Base-by-base conservation (phyloP, 1,139 yeast genomes). In the Hyphopichia burtonii region DNA sequence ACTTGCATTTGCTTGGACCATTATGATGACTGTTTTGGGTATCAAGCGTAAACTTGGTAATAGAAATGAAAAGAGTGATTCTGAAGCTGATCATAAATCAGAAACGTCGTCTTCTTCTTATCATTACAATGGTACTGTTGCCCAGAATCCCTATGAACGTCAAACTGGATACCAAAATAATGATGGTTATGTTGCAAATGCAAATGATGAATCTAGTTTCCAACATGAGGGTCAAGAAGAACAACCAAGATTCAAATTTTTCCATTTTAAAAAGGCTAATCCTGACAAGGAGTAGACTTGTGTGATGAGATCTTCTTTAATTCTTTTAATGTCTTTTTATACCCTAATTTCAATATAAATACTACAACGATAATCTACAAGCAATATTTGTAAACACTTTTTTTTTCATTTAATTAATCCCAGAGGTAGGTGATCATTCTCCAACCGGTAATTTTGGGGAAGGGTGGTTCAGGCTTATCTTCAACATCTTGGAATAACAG, bases 401-500 rank as follows among this genome's bases (percentile, higher is more conserved):
- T n/a, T n/a, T n/a, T n/a, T n/a, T n/a, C n/a, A n/a, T n/a, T n/a
- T n/a, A n/a, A n/a, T 20, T 31, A 31, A 8, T 11, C 22, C 66
- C 66, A 61, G 35, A 62, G 43, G 41, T 58, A 38, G 3, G 56
- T 55, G n/a, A 61, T 28, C 31, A 45, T 46, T 45, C 51, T 50
- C 67, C 64, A 63, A 1, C 69, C 68, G 27, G 44, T 52, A 25
- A 58, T 46, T 34, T 52, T 53, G 22, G 53, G 54, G 36, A 49
- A 50, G 10, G 59, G 61, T 34, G 69, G 71, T 43, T 72, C 77
- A 5, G 76, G 75, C 38, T 65, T 57, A 16, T 61, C 64, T 35
- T 57, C 63, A 27, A 65, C 63, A 45, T 71, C 71, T 39, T 48
- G 55, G 48, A 71, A 67, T 15, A 68, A 50, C 16, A 58, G 44